Conservation (phyloP, 2,329 filamentous ascomycete species). For the Grosmannia clavigera region DNA sequence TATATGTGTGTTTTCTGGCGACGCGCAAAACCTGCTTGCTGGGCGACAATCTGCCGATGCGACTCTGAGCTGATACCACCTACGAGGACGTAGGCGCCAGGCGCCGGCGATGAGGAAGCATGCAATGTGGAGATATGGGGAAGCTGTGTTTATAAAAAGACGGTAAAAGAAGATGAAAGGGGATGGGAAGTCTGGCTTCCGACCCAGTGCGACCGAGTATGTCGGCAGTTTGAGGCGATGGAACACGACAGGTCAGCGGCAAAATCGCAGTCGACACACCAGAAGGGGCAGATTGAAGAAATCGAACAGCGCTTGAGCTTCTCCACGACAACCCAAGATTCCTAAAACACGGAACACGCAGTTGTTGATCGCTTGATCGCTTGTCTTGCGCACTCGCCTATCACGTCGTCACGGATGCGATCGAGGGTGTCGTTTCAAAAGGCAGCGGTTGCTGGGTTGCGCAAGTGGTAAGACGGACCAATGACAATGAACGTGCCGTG, state of each 20-base stretch:
- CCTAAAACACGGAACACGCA: too few relatives aligned
- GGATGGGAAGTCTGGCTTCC: background rate
- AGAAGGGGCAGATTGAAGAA: too few relatives aligned
- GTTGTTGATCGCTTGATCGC: too few relatives aligned
- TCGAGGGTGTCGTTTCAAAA: too few relatives aligned
- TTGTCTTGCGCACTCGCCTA: too few relatives aligned
- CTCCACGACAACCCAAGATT: too few relatives aligned
- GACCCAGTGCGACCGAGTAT: background rate
- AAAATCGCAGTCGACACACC: background rate
- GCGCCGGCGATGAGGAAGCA: background rate
- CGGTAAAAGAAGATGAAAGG: slow-evolving; percentile 6
- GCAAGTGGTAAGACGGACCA: background rate
- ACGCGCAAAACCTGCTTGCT: too few relatives aligned
- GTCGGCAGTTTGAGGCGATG: background rate
- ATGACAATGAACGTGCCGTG: too few relatives aligned
- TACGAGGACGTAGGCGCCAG: background rate
- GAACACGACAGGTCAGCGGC: background rate
- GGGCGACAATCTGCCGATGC: too few relatives aligned
- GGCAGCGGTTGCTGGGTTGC: background rate
- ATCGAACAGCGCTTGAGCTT: too few relatives aligned
- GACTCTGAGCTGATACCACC: background rate
- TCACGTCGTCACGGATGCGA: too few relatives aligned
- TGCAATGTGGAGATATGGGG: background rate
- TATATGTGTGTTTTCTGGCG: slow-evolving; percentile 1
- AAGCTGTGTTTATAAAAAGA: background rate